These are phyloP conservation scores for Cornus florida DNA, from an alignment of 148 eudicot genomes.

Conservation along the genomic window DNA sequence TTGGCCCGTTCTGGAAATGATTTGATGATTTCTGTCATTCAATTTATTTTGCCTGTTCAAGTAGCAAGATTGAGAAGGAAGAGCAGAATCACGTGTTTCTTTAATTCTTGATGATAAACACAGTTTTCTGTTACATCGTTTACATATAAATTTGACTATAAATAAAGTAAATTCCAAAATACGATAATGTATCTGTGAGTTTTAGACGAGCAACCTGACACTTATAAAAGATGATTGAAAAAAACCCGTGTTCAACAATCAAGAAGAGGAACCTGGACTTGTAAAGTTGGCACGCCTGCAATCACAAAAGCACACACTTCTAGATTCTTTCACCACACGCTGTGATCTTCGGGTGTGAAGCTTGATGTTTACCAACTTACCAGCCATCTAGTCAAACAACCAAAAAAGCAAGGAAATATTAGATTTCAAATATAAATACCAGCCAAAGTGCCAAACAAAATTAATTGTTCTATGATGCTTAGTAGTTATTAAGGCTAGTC, in stretches of 20 bases:
- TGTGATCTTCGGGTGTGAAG: constrained; percentile 86
- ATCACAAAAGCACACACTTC: constrained; percentile 76
- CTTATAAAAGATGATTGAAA: not conserved
- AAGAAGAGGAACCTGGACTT: constrained; percentile 22
- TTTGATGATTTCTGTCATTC: no score
- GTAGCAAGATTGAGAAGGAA: not conserved
- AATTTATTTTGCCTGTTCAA: no score
- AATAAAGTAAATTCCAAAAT: not conserved
- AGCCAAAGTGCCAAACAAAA: not conserved
- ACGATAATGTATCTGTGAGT: not conserved
- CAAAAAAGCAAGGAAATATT: constrained; percentile 1
- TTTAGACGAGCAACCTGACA: not conserved
- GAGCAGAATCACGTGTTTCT: not conserved
- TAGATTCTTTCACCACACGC: constrained; percentile 76
- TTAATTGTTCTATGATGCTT: not conserved
- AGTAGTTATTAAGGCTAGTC: not conserved
- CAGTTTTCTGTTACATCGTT: not conserved
- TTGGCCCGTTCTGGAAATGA: no score
- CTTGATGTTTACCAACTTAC: constrained; percentile 89
- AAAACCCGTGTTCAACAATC: constrained; percentile 2
- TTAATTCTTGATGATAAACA: not conserved
- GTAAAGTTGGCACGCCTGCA: constrained; percentile 67
- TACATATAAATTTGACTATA: not conserved
- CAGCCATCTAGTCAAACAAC: constrained; percentile 64
- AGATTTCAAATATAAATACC: not conserved